Evolutionary conservation across 768 basidiomycete species (phyloP).

Genomic region (Podaxis sp.): DNA sequence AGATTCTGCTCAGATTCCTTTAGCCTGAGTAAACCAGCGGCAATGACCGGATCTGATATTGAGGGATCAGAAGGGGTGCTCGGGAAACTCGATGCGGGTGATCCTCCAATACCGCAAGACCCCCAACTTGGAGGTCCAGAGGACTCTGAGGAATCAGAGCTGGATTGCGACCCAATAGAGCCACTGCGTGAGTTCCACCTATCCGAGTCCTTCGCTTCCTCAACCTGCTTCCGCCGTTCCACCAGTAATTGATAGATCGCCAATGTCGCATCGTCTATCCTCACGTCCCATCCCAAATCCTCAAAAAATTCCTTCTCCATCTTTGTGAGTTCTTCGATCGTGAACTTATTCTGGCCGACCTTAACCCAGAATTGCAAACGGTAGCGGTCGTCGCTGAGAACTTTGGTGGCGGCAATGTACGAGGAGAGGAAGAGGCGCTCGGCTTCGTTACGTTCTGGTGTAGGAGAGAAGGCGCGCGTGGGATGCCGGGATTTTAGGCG

Average conservation of each 20-base stretch:
- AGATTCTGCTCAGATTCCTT: constrained; percentile 11
- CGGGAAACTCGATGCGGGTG: background rate
- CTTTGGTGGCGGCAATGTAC: constrained; percentile 12
- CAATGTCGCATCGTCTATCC: constrained; percentile 12
- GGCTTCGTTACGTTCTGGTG: constrained; percentile 2
- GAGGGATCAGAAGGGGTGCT: constrained; percentile 3
- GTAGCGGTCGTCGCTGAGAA: constrained; percentile 10
- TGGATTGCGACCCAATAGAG: background rate
- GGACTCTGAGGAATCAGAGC: background rate
- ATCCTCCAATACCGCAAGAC: background rate
- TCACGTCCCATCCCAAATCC: constrained; percentile 4
- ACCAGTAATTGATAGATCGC: constrained; percentile 8
- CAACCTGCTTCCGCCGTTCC: constrained; percentile 2
- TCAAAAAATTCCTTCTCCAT: constrained; percentile 13
- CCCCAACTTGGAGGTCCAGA: background rate
- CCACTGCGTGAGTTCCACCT: background rate
- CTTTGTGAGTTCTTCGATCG: background rate
- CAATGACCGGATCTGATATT: background rate
- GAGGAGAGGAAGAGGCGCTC: constrained; percentile 13
- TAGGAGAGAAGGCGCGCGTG: background rate
- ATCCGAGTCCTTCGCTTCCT: background rate
- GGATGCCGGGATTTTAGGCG: constrained; percentile 5
- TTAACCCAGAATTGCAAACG: constrained; percentile 11
- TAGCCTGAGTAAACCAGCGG: constrained; percentile 2
- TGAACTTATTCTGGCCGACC: constrained; percentile 14